phyloP scores from a whole-genome alignment of 2,329 filamentous ascomycete genomes.

The Aspergillus fijiensis region DNA sequence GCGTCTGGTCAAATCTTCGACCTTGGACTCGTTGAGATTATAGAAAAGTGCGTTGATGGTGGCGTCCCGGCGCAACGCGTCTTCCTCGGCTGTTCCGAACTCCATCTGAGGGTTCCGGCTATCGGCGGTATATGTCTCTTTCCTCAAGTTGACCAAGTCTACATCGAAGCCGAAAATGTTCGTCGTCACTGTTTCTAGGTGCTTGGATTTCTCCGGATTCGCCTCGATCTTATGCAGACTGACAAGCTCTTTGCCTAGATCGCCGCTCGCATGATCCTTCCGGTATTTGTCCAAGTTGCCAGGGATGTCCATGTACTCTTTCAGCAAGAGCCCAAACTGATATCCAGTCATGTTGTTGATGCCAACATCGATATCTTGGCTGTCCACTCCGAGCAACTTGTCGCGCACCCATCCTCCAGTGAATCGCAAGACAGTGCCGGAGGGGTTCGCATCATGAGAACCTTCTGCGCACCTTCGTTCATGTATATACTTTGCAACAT shows the following conservation, averaged over 20 bases:
- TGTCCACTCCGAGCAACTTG: conserved; percentile 48
- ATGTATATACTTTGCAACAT: conserved; percentile 70
- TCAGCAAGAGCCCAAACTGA: conserved; percentile 46
- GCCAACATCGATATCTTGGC: conserved; percentile 51
- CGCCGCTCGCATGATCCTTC: conserved; percentile 44
- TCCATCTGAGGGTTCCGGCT: conserved; percentile 90
- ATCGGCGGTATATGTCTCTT: conserved; percentile 85
- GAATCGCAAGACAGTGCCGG: conserved; percentile 45
- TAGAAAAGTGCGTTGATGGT: conserved; percentile 96
- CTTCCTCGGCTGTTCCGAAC: conserved; percentile 87
- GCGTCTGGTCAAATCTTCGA: conserved; percentile 79
- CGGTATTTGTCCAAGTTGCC: conserved; percentile 45
- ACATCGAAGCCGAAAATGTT: conserved; percentile 83
- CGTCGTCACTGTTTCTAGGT: conserved; percentile 87
- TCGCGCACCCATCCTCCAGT: conserved; percentile 54
- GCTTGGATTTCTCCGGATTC: conserved; percentile 95
- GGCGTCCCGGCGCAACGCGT: conserved; percentile 84
- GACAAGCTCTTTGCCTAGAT: conserved; percentile 65
- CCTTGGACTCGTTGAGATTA: conserved; percentile 73
- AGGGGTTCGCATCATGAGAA: conserved; percentile 21
- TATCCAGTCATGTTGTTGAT: conserved; percentile 52
- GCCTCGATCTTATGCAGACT: conserved; percentile 83
- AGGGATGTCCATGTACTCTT: conserved; percentile 44
- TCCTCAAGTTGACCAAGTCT: conserved; percentile 90
- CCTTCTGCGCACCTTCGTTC: conserved; percentile 42